phyloP scores from a whole-genome alignment of 306 rosid genomes.

The Glycyrrhiza uralensis region DNA sequence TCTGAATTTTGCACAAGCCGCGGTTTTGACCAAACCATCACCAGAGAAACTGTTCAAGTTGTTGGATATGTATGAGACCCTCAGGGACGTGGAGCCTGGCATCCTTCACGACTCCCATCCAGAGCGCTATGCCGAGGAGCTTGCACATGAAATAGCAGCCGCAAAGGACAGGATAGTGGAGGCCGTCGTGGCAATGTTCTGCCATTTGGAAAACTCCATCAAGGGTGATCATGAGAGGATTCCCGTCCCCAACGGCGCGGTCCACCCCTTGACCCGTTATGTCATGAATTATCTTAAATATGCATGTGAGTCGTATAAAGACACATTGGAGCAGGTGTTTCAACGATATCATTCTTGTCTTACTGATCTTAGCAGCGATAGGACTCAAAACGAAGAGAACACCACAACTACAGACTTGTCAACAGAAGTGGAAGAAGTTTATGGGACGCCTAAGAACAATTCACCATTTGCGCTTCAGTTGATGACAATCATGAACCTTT shows the following conservation, averaged over 20 bases:
- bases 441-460: conserved; percentile 31
- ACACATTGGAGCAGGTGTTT: conserved; percentile 60
- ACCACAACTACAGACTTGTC: too few relatives aligned
- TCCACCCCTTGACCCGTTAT: conserved; percentile 80
- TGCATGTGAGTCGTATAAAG: conserved; percentile 74
- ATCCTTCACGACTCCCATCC: conserved; percentile 16
- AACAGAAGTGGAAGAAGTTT: background rate
- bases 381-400: background rate
- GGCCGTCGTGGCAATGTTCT: conserved; percentile 47
- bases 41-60: conserved; percentile 72
- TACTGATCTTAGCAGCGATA: background rate
- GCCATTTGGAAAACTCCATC: conserved; percentile 60
- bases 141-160: conserved; percentile 33
- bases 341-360: background rate
- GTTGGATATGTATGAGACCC: conserved; percentile 72
- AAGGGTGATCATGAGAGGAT: conserved; percentile 55
- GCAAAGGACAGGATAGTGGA: conserved; percentile 40
- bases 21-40: conserved; percentile 47
- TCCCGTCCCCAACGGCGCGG: conserved; percentile 71
- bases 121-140: conserved; percentile 30
- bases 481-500: conserved; percentile 47
- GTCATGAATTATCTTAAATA: conserved; percentile 78
- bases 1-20: conserved; percentile 59
- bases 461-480: conserved; percentile 49
- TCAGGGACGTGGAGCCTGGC: conserved; percentile 40